Base-by-base conservation (phyloP, 2,329 filamentous ascomycete species). In the Fusarium pseudograminearum region DNA sequence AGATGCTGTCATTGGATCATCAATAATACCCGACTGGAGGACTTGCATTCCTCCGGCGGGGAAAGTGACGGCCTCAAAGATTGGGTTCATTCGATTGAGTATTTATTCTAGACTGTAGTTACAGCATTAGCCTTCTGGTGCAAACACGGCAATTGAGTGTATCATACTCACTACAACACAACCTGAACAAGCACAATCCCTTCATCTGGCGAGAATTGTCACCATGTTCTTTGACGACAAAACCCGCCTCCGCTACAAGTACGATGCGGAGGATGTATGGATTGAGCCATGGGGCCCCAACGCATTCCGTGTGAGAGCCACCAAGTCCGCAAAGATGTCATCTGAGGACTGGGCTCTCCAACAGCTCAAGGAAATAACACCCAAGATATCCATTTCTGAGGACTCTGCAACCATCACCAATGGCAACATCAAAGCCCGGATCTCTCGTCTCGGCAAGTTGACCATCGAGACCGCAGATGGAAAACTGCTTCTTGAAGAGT, bases 401-500 rank as follows among this genome's bases (percentile, higher is more conserved):
- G 36, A 57, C 5, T 44, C 50, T n/a, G 61, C 61, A 18, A 24
- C 61, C 10, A 63, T 63, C 20, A 47, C 24, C 42, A 78, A 78
- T 47, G 77, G 78, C 44, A 77, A 76, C 41, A 74, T 78, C 56
- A 76, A 69, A 41, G 78, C 77, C 6, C 51, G 45, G 7, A 63
- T 80, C 41, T 74, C 69, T 9, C 55, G 66, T 2, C 65, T 73
- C 4, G 78, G 77, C 20, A 79, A 79, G 52, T 51, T 80, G 9
- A 60, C 72, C 11, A 67, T 80, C 10, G 67, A 65, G 46, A 78
- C 76, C 48, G 48, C 60, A 3, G 61, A 73, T 1, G 77, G 77
- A 5, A 73, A 73, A 3, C 26, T 78, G 1, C 36, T 79, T 1
- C 68, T 80, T 2, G 76, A 79, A 51, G 78, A 80, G 33, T 80